Evolutionary conservation across 2,329 filamentous ascomycete species (phyloP), one percentile per base, ranked within the genome.

Genomic region (Alternaria rosae): DNA sequence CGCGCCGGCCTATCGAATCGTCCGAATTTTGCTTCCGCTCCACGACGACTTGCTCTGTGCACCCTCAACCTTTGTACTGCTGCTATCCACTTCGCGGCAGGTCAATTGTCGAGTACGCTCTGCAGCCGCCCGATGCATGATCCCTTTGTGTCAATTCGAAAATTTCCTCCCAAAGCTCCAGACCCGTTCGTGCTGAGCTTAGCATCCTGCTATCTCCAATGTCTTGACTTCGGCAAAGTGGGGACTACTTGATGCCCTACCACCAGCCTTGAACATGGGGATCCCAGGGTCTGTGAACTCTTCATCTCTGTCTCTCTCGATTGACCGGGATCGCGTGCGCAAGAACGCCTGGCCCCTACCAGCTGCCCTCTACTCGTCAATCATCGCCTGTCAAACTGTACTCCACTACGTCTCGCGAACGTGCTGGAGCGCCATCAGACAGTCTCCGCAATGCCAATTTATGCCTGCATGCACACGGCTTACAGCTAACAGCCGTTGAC

Each of bases 401-500:
- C 45, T 52, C 54, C 53, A 60, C 57, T 60, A 57, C 62, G 62
- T 58, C 35, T 54, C 60, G 69, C 67, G 66, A 71, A 67, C 60
- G 59, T 55, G 66, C 70, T 72, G 66, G 59, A 70, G 65, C 60
- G 58, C 67, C 67, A 57, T 59, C 61, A 65, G 65, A 69, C 64
- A 60, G 61, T 66, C 74, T 70, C 71, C 69, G 67, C 74, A 75
- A 65, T 70, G 69, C 65, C 70, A 70, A 76, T 66, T 76, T 71
- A 73, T 76, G 74, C 71, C 69, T 64, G 68, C 70, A 69, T 61
- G 70, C 68, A 75, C 59, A 62, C 72, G 65, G 62, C 64, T 65
- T 68, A 70, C 72, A 72, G 64, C 72, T 72, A 74, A 72, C 71
- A 76, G 72, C 77, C 76, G 77, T 78, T 78, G 75, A 70, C 74